A percentile compares a stretch with the other conserved stretches of the same genome.
Conservation (phyloP, 768 basidiomycete genomes). For the Lactifluus pinguis region DNA sequence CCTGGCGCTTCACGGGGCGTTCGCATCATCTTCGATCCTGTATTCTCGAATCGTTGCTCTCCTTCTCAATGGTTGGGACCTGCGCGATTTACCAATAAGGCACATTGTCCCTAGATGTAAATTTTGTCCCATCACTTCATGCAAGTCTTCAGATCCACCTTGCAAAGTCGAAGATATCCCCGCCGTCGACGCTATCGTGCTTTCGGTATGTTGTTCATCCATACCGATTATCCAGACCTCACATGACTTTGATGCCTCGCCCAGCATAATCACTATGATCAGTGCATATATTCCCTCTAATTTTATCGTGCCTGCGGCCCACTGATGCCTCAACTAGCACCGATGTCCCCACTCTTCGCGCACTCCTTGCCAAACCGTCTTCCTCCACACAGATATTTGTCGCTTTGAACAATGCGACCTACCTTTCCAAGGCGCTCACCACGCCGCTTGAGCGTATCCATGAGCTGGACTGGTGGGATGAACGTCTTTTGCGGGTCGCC, state of each 20-base stretch:
- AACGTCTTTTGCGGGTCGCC: slow-evolving; percentile 21
- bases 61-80: slow-evolving; percentile 28
- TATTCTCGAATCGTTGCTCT: slow-evolving; percentile 30
- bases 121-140: neutral
- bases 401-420: slow-evolving; percentile 35
- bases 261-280: slow-evolving; percentile 34
- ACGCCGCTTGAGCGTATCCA: slow-evolving; percentile 28
- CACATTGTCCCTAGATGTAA: neutral
- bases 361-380: slow-evolving; percentile 20
- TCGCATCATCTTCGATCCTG: slow-evolving; percentile 33
- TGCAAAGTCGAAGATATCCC: slow-evolving; percentile 38
- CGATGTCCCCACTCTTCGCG: slow-evolving; percentile 28
- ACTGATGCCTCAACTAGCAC: slow-evolving; percentile 20
- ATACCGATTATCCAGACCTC: neutral
- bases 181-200: slow-evolving; percentile 39
- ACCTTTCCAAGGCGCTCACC: slow-evolving; percentile 26
- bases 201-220: slow-evolving; percentile 32
- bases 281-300: slow-evolving; percentile 19
- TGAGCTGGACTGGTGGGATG: slow-evolving; percentile 47
- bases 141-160: slow-evolving; percentile 25
- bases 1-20: slow-evolving; percentile 29
- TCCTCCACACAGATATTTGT: slow-evolving; percentile 35
- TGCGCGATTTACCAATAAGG: slow-evolving; percentile 27
- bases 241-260: neutral
- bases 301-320: neutral